These are phyloP conservation scores for Coleophoma eucalyptorum DNA, from an alignment of 2,329 filamentous ascomycete genomes.

Conservation along the genomic window DNA sequence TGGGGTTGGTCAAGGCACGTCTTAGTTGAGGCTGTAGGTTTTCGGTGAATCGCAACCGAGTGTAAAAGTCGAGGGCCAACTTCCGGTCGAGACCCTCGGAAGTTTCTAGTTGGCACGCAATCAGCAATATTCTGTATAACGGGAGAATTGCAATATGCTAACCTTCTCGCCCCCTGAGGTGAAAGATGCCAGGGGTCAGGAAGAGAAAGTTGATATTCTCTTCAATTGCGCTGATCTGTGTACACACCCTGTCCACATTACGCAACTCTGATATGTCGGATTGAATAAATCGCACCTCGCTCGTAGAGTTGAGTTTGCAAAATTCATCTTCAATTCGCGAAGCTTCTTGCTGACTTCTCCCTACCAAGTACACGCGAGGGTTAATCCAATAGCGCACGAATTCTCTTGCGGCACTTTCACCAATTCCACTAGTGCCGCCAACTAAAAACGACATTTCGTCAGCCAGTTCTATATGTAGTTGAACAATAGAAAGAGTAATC, in stretches of 20 bases:
- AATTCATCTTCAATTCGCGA: neutral
- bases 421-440: neutral
- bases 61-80: constrained; percentile 38
- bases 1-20: constrained; percentile 12
- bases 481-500: neutral
- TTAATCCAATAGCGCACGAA: neutral
- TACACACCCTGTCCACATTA: neutral
- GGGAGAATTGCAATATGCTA: too few species aligned
- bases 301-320: neutral
- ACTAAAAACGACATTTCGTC: neutral
- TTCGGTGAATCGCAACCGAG: constrained; percentile 47
- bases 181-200: neutral
- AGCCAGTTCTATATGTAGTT: neutral
- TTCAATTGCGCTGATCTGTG: neutral
- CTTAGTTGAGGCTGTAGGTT: constrained; percentile 50
- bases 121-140: too few species aligned
- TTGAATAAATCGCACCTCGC: neutral
- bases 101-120: too few species aligned
- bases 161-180: neutral
- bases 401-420: neutral
- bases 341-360: neutral
- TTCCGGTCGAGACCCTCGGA: constrained; percentile 5
- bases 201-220: neutral
- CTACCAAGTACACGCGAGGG: neutral
- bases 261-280: neutral